A percentile compares a stretch with the other conserved stretches of the same genome.
Conservation (phyloP, 2,329 filamentous ascomycete genomes). For the Trichophyton benhamiae region DNA sequence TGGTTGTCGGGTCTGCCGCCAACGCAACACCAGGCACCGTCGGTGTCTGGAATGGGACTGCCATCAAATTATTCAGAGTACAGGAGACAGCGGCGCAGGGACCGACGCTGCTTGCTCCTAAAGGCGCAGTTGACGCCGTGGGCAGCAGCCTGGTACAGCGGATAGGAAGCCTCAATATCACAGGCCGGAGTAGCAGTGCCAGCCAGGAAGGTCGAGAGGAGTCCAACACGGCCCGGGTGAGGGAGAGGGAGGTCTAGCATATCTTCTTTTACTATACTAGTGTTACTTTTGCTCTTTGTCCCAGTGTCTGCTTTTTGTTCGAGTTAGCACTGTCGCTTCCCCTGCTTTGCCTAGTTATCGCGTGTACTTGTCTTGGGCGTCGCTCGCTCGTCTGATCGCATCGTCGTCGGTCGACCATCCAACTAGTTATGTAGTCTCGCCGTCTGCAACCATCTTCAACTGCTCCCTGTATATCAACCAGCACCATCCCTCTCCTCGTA, state of each 20-base stretch:
- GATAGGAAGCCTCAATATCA: slow-evolving; percentile 68
- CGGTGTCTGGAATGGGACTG: slow-evolving; percentile 87
- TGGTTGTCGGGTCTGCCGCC: slow-evolving; percentile 45
- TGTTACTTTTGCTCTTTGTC: background rate
- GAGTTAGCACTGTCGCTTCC: background rate
- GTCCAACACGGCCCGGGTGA: slow-evolving; percentile 22
- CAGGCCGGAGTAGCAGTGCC: slow-evolving; percentile 33
- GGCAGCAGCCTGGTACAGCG: slow-evolving; percentile 79
- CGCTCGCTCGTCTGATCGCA: background rate
- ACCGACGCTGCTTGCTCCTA: slow-evolving; percentile 68
- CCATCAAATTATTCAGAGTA: slow-evolving; percentile 76
- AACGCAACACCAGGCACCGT: slow-evolving; percentile 62
- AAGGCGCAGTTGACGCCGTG: slow-evolving; percentile 85
- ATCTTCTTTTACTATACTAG: background rate
- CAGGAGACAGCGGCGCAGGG: slow-evolving; percentile 71
- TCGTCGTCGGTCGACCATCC: too few species aligned
- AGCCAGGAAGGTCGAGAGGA: slow-evolving; percentile 23
- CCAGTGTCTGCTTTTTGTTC: background rate
- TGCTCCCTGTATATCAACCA: background rate
- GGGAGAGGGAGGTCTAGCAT: slow-evolving; percentile 29
- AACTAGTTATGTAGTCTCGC: too few species aligned
- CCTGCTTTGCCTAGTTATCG: background rate
- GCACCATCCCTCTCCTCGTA: background rate
- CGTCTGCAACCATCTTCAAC: background rate
- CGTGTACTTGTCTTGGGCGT: background rate